A percentile compares a stretch with the other conserved stretches of the same genome.
phyloP scores from a whole-genome alignment of 2,329 filamentous ascomycete genomes.

The Talaromyces sp. region DNA sequence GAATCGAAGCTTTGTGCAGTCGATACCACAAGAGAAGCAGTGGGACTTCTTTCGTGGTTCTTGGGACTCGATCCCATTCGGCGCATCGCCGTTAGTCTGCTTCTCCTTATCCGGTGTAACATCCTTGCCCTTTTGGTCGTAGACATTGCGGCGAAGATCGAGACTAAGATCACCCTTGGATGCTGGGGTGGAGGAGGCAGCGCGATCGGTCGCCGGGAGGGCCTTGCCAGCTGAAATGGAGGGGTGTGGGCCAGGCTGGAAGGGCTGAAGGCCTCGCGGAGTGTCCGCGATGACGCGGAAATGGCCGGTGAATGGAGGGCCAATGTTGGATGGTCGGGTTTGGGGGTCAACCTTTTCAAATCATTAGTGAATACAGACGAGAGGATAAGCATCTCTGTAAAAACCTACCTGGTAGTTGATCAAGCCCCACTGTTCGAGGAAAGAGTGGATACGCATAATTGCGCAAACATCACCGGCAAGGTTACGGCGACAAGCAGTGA shows the following conservation, averaged over 20 bases:
- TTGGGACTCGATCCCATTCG: slow-evolving; percentile 66
- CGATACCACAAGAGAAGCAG: slow-evolving; percentile 89
- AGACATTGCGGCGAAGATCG: slow-evolving; percentile 93
- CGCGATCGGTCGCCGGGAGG: slow-evolving; percentile 69
- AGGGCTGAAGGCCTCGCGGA: slow-evolving; percentile 88
- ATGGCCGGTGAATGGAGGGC: slow-evolving; percentile 94
- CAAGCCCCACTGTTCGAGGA: slow-evolving; percentile 96
- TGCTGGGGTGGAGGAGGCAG: slow-evolving; percentile 65
- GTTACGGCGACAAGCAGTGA: slow-evolving; percentile 93
- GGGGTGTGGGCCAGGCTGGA: slow-evolving; percentile 85
- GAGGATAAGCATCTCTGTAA: background rate
- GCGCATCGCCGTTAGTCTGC: slow-evolving; percentile 70
- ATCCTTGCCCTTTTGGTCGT: slow-evolving; percentile 88
- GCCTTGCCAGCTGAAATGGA: slow-evolving; percentile 64
- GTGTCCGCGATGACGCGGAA: slow-evolving; percentile 97
- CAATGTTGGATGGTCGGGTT: slow-evolving; percentile 90
- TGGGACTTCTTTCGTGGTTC: slow-evolving; percentile 69
- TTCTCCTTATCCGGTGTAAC: slow-evolving; percentile 71
- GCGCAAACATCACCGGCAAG: slow-evolving; percentile 96
- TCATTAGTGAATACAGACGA: slow-evolving; percentile 31
- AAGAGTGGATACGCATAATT: slow-evolving; percentile 98
- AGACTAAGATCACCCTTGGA: slow-evolving; percentile 83
- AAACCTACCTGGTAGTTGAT: slow-evolving; percentile 92
- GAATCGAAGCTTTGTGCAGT: slow-evolving; percentile 75
- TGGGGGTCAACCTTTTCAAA: slow-evolving; percentile 82